These are phyloP conservation scores for Vigna unguiculata DNA, from an alignment of 306 rosid species.

Conservation along the genomic window DNA sequence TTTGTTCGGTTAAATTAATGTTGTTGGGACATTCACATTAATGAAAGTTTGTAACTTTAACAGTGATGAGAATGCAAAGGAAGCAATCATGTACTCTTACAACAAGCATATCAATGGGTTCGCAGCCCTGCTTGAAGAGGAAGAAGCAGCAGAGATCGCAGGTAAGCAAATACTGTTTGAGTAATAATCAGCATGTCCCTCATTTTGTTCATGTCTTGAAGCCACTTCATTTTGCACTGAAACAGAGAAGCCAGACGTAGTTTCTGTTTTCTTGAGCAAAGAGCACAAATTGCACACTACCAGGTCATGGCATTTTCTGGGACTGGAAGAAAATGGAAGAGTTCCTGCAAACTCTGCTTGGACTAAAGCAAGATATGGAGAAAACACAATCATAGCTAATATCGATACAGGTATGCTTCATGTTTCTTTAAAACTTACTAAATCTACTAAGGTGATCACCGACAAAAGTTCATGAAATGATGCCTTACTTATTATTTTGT, in stretches of 20 bases:
- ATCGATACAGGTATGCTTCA: constrained; percentile 38
- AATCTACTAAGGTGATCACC: no score
- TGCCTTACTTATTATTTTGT: no score
- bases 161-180: constrained; percentile 38
- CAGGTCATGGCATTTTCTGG: constrained; percentile 67
- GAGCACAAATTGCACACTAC: constrained; percentile 54
- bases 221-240: background rate
- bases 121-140: constrained; percentile 66
- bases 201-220: background rate
- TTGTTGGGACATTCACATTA: background rate
- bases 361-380: constrained; percentile 38
- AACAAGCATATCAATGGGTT: constrained; percentile 68
- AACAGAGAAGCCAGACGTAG: constrained; percentile 48
- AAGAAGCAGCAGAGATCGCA: constrained; percentile 52
- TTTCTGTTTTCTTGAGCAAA: constrained; percentile 50
- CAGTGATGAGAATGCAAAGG: constrained; percentile 13
- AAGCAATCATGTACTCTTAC: constrained; percentile 58
- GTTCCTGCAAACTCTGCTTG: constrained; percentile 26
- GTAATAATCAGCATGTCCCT: background rate
- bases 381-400: constrained; percentile 45
- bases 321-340: constrained; percentile 28
- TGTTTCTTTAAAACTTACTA: background rate
- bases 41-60: background rate
- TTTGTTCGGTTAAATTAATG: background rate
- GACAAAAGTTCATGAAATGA: no score